Conservation (phyloP, 1,139 yeast genomes). For the Blastobotrys illinoisensis region DNA sequence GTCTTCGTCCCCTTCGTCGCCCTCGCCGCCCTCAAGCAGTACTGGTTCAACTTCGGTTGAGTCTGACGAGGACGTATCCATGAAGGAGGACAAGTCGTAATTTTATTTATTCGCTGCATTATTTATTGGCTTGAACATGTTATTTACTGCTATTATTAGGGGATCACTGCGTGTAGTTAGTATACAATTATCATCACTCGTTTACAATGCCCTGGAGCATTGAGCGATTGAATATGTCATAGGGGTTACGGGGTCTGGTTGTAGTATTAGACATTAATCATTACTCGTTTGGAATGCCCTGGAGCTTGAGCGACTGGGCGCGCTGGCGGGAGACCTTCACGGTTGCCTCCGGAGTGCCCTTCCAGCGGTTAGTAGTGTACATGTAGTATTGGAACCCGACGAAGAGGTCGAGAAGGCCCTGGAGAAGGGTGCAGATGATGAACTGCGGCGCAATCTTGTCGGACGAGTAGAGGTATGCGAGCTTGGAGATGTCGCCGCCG, state of each 20-base stretch:
- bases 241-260: no score
- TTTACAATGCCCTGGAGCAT: no score
- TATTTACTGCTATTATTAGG: no score
- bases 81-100: neutral
- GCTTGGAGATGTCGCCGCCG: constrained; percentile 78
- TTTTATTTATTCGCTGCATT: neutral
- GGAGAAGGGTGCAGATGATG: constrained; percentile 73
- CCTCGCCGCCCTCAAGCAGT: no score
- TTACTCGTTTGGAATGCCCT: constrained; percentile 3
- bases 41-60: neutral
- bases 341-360: constrained; percentile 12
- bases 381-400: constrained; percentile 63
- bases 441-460: constrained; percentile 60
- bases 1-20: neutral
- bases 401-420: constrained; percentile 67
- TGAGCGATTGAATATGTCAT: no score
- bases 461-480: constrained; percentile 59
- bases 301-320: constrained; percentile 22
- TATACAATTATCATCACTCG: no score
- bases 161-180: no score
- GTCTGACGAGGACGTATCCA: neutral
- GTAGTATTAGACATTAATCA: neutral
- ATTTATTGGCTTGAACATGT: neutral
- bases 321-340: constrained; percentile 22
- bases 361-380: constrained; percentile 26